These are phyloP conservation scores for Alternaria atra DNA, from an alignment of 2,329 filamentous ascomycete genomes.

Conservation along the genomic window DNA sequence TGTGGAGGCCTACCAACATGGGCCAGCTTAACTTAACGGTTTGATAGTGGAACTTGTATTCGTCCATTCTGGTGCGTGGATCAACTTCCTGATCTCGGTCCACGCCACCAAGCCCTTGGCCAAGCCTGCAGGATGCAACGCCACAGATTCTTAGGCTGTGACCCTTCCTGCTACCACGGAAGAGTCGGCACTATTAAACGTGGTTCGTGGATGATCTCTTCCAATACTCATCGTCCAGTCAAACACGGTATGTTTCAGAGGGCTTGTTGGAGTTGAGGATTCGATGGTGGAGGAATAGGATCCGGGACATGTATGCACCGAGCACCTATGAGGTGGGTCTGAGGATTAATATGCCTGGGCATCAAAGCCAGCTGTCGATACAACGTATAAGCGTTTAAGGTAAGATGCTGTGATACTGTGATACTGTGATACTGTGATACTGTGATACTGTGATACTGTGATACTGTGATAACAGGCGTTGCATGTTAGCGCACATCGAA, in stretches of 20 bases:
- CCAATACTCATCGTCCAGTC: not conserved
- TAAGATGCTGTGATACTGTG: not conserved
- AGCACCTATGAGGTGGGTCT: not conserved
- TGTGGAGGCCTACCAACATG: not conserved
- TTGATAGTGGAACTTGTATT: not conserved
- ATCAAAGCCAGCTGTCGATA: not conserved
- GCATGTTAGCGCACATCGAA: not conserved
- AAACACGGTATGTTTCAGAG: slow-evolving; percentile 1
- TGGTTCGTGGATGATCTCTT: slow-evolving; percentile 3
- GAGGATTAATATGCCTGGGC: not conserved
- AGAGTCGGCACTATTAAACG: slow-evolving; percentile 2
- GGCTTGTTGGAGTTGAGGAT: not conserved
- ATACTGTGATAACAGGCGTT: not conserved
- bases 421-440: not conserved
- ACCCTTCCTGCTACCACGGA: not conserved
- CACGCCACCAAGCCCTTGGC: not conserved
- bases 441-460: not conserved
- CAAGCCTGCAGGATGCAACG: slow-evolving; percentile 2
- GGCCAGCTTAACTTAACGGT: not conserved
- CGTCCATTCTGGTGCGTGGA: not conserved
- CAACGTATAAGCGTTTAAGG: not conserved
- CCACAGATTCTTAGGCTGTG: slow-evolving; percentile 1
- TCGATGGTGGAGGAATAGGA: not conserved
- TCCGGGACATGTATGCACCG: not conserved
- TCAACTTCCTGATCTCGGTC: not conserved